Evolutionary conservation across 805 yeast species (phyloP), one percentile per base, ranked within the genome.

Genomic region (Scheffersomyces lignosus): DNA sequence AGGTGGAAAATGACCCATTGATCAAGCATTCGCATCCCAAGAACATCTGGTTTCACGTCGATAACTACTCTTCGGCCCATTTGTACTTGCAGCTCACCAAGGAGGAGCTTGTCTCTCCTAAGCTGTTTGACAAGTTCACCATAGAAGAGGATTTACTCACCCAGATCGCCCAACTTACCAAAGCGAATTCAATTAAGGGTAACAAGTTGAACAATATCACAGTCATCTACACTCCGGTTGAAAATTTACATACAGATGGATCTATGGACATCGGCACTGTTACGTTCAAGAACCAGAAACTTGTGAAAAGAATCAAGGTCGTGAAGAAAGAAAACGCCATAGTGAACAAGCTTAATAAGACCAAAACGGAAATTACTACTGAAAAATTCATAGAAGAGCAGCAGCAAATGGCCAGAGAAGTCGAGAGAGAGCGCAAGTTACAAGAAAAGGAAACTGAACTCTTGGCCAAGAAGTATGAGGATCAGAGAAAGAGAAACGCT

Each of bases 11-110:
- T 44, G 73, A 67, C 35, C 70, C 67, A 9, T 46, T 66, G 25
- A 62, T 86, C 38, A 79, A 78, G 52, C 73, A 77, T 48, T 86
- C 90, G 1, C 73, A 75, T 43, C 80, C 78, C 17, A 75, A 75
- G 40, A 81, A 84, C 54, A 63, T 83, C 3, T 86, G 95, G 91
- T 86, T 87, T 52, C 95, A 85, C 57, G 88, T 83, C 5, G 90
- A 83, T 47, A 82, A 81, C 45, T 66, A 78, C 32, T 81, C 88
- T 3, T 80, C 88, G 29, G 93, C 90, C 0, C 95, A 87, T 54
- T 72, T 87, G 7, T 87, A 87, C 49, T 62, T 84, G 18, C 73
- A 87, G 38, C 58, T 81, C 15, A 63, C 70, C 2, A 52, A 55
- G 2, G 75, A 71, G 15, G 80, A 75, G 36, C 61, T 75, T 56